Evolutionary conservation across 2,329 filamentous ascomycete genomes (phyloP), one percentile per base, ranked within the genome.

Genomic region (Colletotrichum viniferum): DNA sequence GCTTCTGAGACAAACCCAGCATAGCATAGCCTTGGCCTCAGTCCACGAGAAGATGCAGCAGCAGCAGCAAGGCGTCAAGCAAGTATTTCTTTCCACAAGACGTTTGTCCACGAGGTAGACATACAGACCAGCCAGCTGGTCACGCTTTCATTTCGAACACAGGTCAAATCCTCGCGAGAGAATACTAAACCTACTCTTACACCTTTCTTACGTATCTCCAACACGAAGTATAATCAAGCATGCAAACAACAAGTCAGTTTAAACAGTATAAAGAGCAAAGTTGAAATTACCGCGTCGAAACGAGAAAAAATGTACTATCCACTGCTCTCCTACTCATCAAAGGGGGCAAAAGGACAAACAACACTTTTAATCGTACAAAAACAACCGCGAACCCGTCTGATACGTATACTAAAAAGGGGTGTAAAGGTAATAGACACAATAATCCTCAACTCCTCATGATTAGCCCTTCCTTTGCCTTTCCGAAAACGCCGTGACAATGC

Each of bases 401-500:
- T 26, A 43, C 28, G 43, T 43, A 32, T 61, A 34, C 26, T 60
- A 61, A 36, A 67, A 32, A 26, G 38, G 43, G 65, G 3, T 12
- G 34, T 36, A 36, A n/a, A 12, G 43, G 43, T 21, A 52, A 21
- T 4, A 52, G 36, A 26, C 26, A 52, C 43, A 52, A 52, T 14
- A 69, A 73, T 62, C 36, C 64, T 52, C 43, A 73, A 70, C 71
- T 73, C 65, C 65, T 63, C 65, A 26, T 58, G 16, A 61, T 32
- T 32, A 34, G 58, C 28, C 58, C 18, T 32, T 32, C 58, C 58
- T 24, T 61, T 61, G 28, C 58, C 14, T 30, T 21, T n/a, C 32
- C 58, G 58, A 36, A 36, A 66, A 74, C 72, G 72, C 72, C 72
- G 36, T 21, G 30, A 61, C 21, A 32, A 74, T 74, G 72, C 72